Percentiles rank a stretch among this genome's conserved stretches.
These are phyloP conservation scores for Leccinum uliginosum DNA, from an alignment of 768 basidiomycete species.

Conservation along the genomic window DNA sequence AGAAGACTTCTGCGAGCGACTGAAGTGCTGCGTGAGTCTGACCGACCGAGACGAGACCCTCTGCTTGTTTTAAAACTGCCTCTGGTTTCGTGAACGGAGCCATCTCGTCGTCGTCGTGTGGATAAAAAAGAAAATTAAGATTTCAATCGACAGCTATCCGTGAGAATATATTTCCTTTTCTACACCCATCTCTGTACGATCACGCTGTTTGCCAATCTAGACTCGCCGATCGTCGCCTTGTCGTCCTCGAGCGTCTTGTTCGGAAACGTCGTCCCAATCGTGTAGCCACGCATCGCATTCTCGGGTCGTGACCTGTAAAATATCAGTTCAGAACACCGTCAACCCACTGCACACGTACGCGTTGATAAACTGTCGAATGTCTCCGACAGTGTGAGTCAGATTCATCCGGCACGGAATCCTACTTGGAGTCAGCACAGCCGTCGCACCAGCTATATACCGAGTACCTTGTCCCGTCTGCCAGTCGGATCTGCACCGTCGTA, in stretches of 20 bases:
- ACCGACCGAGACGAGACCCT: conserved; percentile 88
- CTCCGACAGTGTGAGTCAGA: conserved; percentile 80
- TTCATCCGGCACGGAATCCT: conserved; percentile 88
- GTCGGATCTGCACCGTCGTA: conserved; percentile 84
- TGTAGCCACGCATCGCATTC: conserved; percentile 57
- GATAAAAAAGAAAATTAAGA: not conserved
- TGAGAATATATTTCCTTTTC: conserved; percentile 28
- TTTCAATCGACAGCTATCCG: not conserved
- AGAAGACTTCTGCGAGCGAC: conserved; percentile 88
- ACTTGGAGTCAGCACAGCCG: not conserved
- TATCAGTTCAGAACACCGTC: conserved; percentile 4
- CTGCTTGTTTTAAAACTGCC: conserved; percentile 88
- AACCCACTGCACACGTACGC: conserved; percentile 43
- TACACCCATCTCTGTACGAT: conserved; percentile 71
- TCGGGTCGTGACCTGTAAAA: conserved; percentile 63
- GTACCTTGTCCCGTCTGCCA: conserved; percentile 88
- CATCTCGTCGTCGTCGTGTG: conserved; percentile 43
- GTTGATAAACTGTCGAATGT: conserved; percentile 84
- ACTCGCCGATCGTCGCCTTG: conserved; percentile 61
- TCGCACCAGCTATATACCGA: conserved; percentile 46
- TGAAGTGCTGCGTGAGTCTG: conserved; percentile 89
- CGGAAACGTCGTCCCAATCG: conserved; percentile 87
- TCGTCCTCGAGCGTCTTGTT: conserved; percentile 66
- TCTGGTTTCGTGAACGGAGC: conserved; percentile 89
- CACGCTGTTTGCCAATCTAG: conserved; percentile 75